A percentile compares a stretch with the other conserved stretches of the same genome.
These are phyloP conservation scores for Boletus fagicola DNA, from an alignment of 768 basidiomycete genomes.

Conservation along the genomic window DNA sequence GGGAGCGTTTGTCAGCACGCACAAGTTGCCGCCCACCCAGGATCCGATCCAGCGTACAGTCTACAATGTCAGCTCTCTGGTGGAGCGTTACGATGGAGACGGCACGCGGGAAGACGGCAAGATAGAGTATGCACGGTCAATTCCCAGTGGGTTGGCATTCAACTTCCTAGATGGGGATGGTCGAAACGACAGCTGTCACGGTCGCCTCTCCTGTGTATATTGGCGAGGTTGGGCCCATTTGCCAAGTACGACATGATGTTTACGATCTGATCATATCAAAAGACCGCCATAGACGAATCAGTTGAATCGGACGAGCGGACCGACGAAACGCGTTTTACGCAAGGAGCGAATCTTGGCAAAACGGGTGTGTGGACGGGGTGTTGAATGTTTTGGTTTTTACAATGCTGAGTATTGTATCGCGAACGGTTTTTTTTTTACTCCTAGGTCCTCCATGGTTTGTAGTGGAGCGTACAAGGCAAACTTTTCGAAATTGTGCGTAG, in stretches of 20 bases:
- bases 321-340: background rate
- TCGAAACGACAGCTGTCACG: slow-evolving; percentile 1
- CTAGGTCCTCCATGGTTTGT: background rate
- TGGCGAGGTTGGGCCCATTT: background rate
- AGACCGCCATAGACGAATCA: background rate
- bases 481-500: background rate
- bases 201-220: background rate
- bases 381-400: background rate
- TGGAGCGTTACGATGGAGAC: background rate
- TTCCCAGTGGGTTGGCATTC: background rate
- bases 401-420: background rate
- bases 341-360: background rate
- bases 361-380: background rate
- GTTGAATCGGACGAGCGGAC: background rate
- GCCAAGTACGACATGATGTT: background rate
- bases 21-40: too few species aligned
- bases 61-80: background rate
- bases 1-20: too few species aligned
- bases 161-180: background rate
- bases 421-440: background rate
- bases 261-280: background rate
- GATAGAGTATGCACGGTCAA: background rate
- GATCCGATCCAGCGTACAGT: too few species aligned
- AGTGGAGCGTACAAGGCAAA: background rate
- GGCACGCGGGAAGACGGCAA: background rate